Percentiles rank a stretch among this genome's conserved stretches.
Conservation (phyloP, 139 green algal genomes). For the Chlorella sp. region DNA sequence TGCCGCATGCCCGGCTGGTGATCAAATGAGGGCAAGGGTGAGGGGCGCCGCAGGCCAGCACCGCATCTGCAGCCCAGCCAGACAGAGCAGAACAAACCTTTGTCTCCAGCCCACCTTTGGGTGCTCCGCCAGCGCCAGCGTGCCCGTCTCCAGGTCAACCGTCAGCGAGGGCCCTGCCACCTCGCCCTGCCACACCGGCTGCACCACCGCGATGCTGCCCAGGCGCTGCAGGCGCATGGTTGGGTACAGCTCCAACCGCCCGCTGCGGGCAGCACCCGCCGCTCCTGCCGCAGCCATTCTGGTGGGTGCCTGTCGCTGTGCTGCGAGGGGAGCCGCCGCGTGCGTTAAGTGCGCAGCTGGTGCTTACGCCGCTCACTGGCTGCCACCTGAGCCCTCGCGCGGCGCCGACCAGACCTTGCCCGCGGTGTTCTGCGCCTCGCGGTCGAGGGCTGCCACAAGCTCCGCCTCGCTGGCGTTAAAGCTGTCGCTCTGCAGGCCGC, state of each 20-base stretch:
- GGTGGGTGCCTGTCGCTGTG: not conserved
- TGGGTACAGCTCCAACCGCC: slow-evolving; percentile 40
- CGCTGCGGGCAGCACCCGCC: not conserved
- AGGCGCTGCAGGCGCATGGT: slow-evolving; percentile 46
- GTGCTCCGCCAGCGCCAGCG: slow-evolving; percentile 41
- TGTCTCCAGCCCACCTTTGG: slow-evolving; percentile 11
- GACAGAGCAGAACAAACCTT: not conserved
- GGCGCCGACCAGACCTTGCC: not conserved
- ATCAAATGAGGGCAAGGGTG: not conserved
- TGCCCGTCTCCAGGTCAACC: slow-evolving; percentile 52
- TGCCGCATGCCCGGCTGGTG: not conserved
- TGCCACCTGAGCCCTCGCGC: not conserved
- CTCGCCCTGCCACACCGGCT: slow-evolving; percentile 39
- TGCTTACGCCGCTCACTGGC: not conserved
- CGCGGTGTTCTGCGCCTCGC: not conserved
- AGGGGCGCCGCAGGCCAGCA: too few species aligned
- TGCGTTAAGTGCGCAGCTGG: not conserved
- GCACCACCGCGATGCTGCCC: slow-evolving; percentile 50
- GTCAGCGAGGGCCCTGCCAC: slow-evolving; percentile 42
- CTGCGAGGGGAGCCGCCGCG: not conserved
- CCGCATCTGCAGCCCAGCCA: too few species aligned
- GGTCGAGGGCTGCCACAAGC: not conserved
- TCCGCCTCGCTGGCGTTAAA: not conserved
- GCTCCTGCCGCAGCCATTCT: not conserved
- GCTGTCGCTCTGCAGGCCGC: too few species aligned